Conservation (phyloP, 148 eudicot species). For the Chenopodium suecicum region DNA sequence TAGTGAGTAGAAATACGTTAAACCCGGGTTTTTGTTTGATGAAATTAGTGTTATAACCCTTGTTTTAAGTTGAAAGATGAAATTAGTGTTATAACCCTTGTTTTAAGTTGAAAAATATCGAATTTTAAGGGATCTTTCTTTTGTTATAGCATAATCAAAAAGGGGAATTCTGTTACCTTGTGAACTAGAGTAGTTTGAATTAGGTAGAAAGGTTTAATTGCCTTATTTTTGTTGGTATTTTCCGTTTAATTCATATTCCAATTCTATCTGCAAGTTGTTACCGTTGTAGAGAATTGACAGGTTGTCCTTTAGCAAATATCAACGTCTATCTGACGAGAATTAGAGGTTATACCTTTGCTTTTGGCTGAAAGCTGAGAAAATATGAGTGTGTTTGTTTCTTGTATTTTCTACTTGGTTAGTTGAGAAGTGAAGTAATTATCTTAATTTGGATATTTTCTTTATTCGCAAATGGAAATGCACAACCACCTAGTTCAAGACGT, state of each 20-base stretch:
- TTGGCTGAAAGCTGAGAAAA: not conserved
- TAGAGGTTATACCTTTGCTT: not conserved
- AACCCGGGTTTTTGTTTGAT: not conserved
- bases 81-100: not conserved
- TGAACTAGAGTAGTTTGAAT: conserved; percentile 6
- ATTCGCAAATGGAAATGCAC: not conserved
- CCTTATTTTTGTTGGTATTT: conserved; percentile 5
- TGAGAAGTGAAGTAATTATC: not conserved
- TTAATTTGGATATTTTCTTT: not conserved
- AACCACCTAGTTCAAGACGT: not conserved
- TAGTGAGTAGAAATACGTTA: not conserved
- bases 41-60: not conserved
- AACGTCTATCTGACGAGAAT: conserved; percentile 2
- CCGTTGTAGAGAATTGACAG: not conserved
- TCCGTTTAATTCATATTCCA: conserved; percentile 1
- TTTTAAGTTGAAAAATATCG: conserved; percentile 3
- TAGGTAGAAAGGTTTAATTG: conserved; percentile 17
- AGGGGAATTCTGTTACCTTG: conserved; percentile 10
- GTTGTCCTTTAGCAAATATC: not conserved
- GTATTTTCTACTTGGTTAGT: not conserved
- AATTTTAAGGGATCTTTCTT: not conserved
- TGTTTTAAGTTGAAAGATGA: too few species aligned
- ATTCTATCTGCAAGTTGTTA: not conserved
- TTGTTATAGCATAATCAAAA: conserved; percentile 2
- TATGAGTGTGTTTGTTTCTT: not conserved